These are phyloP conservation scores for Apiospora aurea DNA, from an alignment of 2,329 filamentous ascomycete species.

Conservation along the genomic window DNA sequence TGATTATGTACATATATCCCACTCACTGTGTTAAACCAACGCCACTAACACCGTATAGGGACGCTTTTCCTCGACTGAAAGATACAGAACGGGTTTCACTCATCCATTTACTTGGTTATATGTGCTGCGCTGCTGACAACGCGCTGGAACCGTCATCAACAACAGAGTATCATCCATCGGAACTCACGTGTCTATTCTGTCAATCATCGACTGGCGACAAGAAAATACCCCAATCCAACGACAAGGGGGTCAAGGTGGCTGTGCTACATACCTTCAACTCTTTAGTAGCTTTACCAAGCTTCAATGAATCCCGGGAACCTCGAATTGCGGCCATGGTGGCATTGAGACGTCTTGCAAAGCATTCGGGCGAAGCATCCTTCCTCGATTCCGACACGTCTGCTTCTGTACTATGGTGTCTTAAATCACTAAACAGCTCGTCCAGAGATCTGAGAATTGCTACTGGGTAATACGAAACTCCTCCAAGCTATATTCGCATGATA, in stretches of 20 bases:
- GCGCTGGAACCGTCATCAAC: constrained; percentile 43
- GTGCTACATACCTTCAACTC: constrained; percentile 54
- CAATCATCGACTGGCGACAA: constrained; percentile 25
- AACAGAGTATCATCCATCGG: constrained; percentile 23
- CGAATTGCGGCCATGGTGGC: constrained; percentile 76
- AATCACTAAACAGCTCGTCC: constrained; percentile 81
- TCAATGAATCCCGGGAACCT: constrained; percentile 63
- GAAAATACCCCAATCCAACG: constrained; percentile 31
- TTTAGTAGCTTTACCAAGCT: constrained; percentile 52
- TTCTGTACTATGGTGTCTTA: constrained; percentile 81
- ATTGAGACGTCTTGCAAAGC: constrained; percentile 72
- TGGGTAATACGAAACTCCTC: constrained; percentile 57
- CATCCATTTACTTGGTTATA: constrained; percentile 61
- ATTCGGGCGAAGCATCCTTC: constrained; percentile 65
- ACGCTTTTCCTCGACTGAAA: constrained; percentile 52
- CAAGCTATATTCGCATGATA: background rate
- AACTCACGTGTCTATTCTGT: constrained; percentile 37
- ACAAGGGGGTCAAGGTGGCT: constrained; percentile 42
- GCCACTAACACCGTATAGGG: constrained; percentile 44
- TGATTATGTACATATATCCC: constrained; percentile 56
- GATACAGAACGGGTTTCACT: constrained; percentile 59
- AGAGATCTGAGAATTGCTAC: constrained; percentile 86
- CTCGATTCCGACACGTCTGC: constrained; percentile 72
- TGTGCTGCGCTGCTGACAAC: constrained; percentile 62
- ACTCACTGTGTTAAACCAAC: constrained; percentile 22